Evolutionary conservation across 2,329 filamentous ascomycete species (phyloP), one percentile per base, ranked within the genome.

Genomic region (Lecanicillium sp.): DNA sequence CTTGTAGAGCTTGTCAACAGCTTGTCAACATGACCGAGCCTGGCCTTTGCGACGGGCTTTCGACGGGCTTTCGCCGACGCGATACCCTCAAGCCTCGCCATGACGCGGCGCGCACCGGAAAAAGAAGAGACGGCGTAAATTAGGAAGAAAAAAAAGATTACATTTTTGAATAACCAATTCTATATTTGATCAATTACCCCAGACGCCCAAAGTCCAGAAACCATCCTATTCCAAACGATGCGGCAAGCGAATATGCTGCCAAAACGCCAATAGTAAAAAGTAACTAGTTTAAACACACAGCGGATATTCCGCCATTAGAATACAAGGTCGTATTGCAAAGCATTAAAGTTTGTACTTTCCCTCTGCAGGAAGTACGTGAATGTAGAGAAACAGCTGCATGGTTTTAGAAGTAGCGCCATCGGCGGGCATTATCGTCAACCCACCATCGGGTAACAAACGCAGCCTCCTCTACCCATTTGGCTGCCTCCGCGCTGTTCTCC

Each of bases 1-100:
- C 55, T 60, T 3, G 60, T 70, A 40, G 56, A 59, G 38, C 50
- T 71, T 27, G 56, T 66, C 20, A 53, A 61, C 43, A 58, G 52
- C 31, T 51, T 58, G n/a, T n/a, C n/a, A n/a, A n/a, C n/a, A n/a
- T n/a, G n/a, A n/a, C n/a, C n/a, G n/a, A n/a, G n/a, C n/a, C n/a
- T n/a, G n/a, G n/a, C n/a, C n/a, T n/a, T n/a, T n/a, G n/a, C n/a
- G n/a, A n/a, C n/a, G n/a, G n/a, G n/a, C n/a, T n/a, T n/a, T n/a
- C n/a, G n/a, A n/a, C n/a, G n/a, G n/a, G n/a, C n/a, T n/a, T n/a
- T n/a, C n/a, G n/a, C n/a, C n/a, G n/a, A n/a, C n/a, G n/a, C n/a
- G n/a, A n/a, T n/a, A n/a, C n/a, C n/a, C n/a, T n/a, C n/a, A n/a
- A n/a, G n/a, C n/a, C n/a, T n/a, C n/a, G n/a, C n/a, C n/a, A n/a